phyloP scores from a whole-genome alignment of 129 eudicot species.

The Glebionis coronaria region DNA sequence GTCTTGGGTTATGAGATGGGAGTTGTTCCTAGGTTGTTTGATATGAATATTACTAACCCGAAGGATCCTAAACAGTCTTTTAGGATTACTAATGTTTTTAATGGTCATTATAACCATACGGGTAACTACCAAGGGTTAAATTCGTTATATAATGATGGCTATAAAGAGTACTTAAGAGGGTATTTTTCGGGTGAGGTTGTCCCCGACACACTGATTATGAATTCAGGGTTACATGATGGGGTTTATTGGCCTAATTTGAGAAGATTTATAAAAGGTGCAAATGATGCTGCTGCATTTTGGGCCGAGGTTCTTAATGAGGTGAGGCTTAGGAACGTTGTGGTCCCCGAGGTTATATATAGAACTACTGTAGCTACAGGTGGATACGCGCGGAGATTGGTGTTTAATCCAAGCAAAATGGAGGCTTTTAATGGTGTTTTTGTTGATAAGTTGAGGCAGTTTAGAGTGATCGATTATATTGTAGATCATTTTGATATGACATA shows the following conservation, averaged over 20 bases:
- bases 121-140: constrained; percentile 77
- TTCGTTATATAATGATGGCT: constrained; percentile 55
- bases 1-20: constrained; percentile 43
- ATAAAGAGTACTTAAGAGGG: constrained; percentile 48
- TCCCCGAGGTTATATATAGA: constrained; percentile 57
- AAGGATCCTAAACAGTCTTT: constrained; percentile 47
- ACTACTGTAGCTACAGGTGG: constrained; percentile 89
- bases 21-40: constrained; percentile 56
- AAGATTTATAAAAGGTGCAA: constrained; percentile 60
- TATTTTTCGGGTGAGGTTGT: constrained; percentile 64
- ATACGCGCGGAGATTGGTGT: constrained; percentile 62
- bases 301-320: constrained; percentile 54
- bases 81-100: constrained; percentile 82
- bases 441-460: constrained; percentile 59
- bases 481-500: constrained; percentile 90
- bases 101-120: constrained; percentile 63
- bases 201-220: constrained; percentile 84
- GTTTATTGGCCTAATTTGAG: constrained; percentile 69
- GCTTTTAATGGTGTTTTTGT: constrained; percentile 80
- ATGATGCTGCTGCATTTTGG: constrained; percentile 80
- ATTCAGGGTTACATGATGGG: constrained; percentile 94
- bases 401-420: constrained; percentile 83
- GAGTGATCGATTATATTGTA: constrained; percentile 54
- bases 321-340: constrained; percentile 36
- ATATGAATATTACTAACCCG: constrained; percentile 81